Percentiles rank a stretch among this genome's conserved stretches.
These are phyloP conservation scores for Aspergillus heteromorphus DNA, from an alignment of 495 filamentous ascomycete genomes.

Conservation along the genomic window DNA sequence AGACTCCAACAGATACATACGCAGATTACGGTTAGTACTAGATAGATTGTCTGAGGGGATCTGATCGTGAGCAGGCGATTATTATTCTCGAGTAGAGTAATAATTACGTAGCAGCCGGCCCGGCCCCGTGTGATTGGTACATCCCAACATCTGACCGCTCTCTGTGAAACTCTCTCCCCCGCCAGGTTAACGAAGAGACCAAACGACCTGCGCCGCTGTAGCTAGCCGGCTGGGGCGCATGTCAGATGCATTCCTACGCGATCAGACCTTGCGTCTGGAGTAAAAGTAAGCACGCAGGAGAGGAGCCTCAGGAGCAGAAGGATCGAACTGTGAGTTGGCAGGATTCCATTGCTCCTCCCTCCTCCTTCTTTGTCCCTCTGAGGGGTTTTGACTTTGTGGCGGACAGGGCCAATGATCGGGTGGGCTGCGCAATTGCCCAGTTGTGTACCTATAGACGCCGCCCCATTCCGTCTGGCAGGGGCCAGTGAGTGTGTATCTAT, in stretches of 20 bases:
- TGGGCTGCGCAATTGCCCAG: too few relatives aligned
- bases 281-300: background rate
- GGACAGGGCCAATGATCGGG: too few relatives aligned
- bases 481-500: background rate
- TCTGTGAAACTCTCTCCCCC: background rate
- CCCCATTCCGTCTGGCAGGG: too few relatives aligned
- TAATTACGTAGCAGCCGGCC: background rate
- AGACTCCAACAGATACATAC: background rate
- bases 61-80: background rate
- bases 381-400: background rate
- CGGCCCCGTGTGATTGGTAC: background rate
- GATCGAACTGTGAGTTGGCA: background rate
- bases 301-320: background rate
- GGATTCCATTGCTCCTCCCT: background rate
- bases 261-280: background rate
- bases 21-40: too few relatives aligned
- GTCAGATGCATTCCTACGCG: conserved; percentile 1
- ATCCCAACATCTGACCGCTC: background rate
- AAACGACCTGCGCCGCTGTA: background rate
- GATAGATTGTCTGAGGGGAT: background rate
- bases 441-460: too few relatives aligned
- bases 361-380: background rate
- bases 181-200: background rate
- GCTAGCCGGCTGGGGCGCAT: background rate
- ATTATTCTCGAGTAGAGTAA: background rate